Evolutionary conservation across 192 early-diverging fungal genomes (phyloP), one percentile per base, ranked within the genome.

Genomic region (Coemansia sp.): DNA sequence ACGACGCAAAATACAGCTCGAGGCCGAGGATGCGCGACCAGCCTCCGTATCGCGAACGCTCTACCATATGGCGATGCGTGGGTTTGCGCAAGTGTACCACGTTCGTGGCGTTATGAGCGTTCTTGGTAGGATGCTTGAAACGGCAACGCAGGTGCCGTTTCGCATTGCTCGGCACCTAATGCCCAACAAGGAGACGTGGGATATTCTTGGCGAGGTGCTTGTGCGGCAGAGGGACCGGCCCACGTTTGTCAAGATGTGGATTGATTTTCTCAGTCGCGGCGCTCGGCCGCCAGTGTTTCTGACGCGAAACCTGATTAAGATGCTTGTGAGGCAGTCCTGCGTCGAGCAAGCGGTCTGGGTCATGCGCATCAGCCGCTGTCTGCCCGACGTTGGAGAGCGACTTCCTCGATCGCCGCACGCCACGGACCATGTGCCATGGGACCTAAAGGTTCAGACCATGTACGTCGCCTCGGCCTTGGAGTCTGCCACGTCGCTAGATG

Each of bases 281-380:
- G 78, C 78, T 3, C 72, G 75, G 22, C 83, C 83, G 34, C 78
- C 83, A 16, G 36, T 72, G 24, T 47, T 22, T 3, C 65, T 85
- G 43, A 75, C 78, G 43, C 78, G 68, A 11, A 60, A n/a, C 7
- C 72, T 85, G 42, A 67, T 85, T 2, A 75, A 72, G 60, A 69
- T 76, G 62, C 72, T 85, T 36, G 79, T 77, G 46, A 69, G 70
- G 22, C 83, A 85, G 64, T 57, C 67, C 46, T 72, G 70, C 29
- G 61, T 85, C 15, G 83, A 85, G 65, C 78, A 85, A 62, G 83
- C 83, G 2, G 57, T 80, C 36, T 80, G 78, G 83, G 75, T 71
- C 11, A 85, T 85, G 83, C 78, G 83, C 46, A 85, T 85, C 22
- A 75, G 83, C 54, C 83, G 83, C 6, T 71, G 66, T 2, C 68